Conservation (phyloP, 2,329 filamentous ascomycete species). For the Fusarium sp. region DNA sequence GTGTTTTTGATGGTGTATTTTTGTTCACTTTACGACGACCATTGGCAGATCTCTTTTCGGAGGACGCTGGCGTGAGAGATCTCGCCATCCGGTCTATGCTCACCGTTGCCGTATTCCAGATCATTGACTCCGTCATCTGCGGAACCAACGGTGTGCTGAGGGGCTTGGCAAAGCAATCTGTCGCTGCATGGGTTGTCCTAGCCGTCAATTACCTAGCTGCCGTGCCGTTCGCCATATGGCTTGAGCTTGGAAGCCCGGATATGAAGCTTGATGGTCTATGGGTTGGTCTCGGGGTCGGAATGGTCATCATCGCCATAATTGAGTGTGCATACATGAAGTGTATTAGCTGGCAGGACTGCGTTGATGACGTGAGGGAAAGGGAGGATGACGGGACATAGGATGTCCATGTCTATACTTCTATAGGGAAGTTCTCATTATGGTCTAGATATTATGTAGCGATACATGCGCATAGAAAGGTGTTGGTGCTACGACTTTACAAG, state of each 20-base stretch:
- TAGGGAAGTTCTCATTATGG: neutral
- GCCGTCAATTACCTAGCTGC: constrained; percentile 35
- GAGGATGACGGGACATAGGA: constrained; percentile 31
- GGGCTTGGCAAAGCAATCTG: constrained; percentile 33
- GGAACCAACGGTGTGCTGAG: constrained; percentile 36
- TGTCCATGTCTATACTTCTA: neutral
- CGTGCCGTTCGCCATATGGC: constrained; percentile 36
- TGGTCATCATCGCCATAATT: constrained; percentile 38
- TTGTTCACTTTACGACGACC: constrained; percentile 26
- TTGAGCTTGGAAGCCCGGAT: constrained; percentile 28
- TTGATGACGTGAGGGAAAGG: constrained; percentile 36
- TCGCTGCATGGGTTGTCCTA: constrained; percentile 36
- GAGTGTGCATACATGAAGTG: constrained; percentile 42
- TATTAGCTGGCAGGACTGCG: constrained; percentile 40
- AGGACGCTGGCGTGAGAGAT: constrained; percentile 25
- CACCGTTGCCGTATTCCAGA: constrained; percentile 32
- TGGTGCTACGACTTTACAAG: neutral
- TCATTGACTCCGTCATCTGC: constrained; percentile 34
- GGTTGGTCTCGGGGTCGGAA: constrained; percentile 40
- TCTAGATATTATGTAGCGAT: neutral
- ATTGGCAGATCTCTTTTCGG: constrained; percentile 31
- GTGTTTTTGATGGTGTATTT: constrained; percentile 29
- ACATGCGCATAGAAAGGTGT: neutral
- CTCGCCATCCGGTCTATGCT: constrained; percentile 26
- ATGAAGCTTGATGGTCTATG: constrained; percentile 43